Evolutionary conservation across 2,329 filamentous ascomycete genomes (phyloP).

Genomic region (Chalaropsis ovoidea): DNA sequence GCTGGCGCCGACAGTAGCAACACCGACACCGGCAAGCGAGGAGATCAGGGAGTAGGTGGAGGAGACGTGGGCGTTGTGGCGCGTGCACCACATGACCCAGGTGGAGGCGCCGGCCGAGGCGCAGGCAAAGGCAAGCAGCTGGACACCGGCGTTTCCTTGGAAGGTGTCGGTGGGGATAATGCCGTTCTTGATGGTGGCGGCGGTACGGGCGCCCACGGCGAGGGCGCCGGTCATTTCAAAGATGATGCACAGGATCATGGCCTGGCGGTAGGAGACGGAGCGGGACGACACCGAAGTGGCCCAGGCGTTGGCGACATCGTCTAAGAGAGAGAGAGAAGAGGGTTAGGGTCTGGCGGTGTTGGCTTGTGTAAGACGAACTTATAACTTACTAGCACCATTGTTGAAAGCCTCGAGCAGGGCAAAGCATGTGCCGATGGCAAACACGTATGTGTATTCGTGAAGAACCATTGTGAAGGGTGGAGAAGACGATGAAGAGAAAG

Average conservation of each 20-base stretch:
- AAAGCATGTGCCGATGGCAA: conserved; percentile 66
- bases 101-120: conserved; percentile 53
- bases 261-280: conserved; percentile 60
- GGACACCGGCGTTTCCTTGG: conserved; percentile 50
- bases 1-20: conserved; percentile 52
- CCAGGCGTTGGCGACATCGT: conserved; percentile 79
- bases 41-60: conserved; percentile 64
- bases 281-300: conserved; percentile 73
- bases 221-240: conserved; percentile 61
- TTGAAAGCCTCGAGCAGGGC: conserved; percentile 68
- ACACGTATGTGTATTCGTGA: conserved; percentile 58
- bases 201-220: conserved; percentile 57
- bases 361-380: background rate
- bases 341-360: conserved; percentile 17
- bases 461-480: conserved; percentile 42
- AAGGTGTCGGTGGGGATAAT: conserved; percentile 56
- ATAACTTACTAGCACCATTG: conserved; percentile 61
- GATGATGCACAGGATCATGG: conserved; percentile 54
- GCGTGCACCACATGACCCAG: conserved; percentile 75
- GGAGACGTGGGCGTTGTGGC: conserved; percentile 61
- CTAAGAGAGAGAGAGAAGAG: conserved; percentile 33
- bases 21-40: conserved; percentile 57
- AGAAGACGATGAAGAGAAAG: background rate
- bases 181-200: conserved; percentile 70
- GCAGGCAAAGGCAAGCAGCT: conserved; percentile 58